phyloP scores from a whole-genome alignment of 2,329 filamentous ascomycete species.

The Aureobasidium vineae region DNA sequence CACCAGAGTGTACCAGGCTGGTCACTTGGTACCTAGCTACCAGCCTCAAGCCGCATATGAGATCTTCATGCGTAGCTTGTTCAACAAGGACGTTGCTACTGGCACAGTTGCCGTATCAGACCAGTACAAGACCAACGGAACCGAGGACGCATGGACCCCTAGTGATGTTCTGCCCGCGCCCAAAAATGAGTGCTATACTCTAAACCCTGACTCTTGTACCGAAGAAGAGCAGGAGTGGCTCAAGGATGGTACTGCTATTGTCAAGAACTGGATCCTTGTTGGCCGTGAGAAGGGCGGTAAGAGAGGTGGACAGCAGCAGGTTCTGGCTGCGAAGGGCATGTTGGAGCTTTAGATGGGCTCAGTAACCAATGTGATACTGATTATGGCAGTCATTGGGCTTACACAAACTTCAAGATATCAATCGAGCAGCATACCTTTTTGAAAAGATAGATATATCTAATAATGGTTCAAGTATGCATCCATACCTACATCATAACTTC shows the following conservation, averaged over 20 bases:
- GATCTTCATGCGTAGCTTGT: constrained; percentile 41
- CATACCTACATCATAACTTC: not conserved
- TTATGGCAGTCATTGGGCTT: constrained; percentile 1
- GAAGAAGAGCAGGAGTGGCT: constrained; percentile 36
- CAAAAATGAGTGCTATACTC: constrained; percentile 34
- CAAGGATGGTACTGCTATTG: constrained; percentile 34
- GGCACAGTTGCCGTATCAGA: constrained; percentile 32
- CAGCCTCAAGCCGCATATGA: constrained; percentile 42
- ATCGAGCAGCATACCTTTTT: not conserved
- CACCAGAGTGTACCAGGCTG: constrained; percentile 51
- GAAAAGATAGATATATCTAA: not conserved
- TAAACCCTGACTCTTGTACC: constrained; percentile 31
- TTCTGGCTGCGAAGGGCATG: not conserved
- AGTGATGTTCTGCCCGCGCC: constrained; percentile 35
- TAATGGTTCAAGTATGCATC: not conserved
- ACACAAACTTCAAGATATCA: not conserved
- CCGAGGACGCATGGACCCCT: constrained; percentile 36
- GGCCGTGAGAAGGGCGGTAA: constrained; percentile 27
- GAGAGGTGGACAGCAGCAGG: not conserved
- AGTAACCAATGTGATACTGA: not conserved
- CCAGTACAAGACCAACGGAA: constrained; percentile 33
- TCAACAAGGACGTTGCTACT: constrained; percentile 40
- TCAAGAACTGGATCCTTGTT: constrained; percentile 37
- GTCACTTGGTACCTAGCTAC: constrained; percentile 46
- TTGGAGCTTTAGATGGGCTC: constrained; percentile 14